Evolutionary conservation across 352 stramenopile genomes (phyloP).

Genomic region (Phytopythium mirpurense): DNA sequence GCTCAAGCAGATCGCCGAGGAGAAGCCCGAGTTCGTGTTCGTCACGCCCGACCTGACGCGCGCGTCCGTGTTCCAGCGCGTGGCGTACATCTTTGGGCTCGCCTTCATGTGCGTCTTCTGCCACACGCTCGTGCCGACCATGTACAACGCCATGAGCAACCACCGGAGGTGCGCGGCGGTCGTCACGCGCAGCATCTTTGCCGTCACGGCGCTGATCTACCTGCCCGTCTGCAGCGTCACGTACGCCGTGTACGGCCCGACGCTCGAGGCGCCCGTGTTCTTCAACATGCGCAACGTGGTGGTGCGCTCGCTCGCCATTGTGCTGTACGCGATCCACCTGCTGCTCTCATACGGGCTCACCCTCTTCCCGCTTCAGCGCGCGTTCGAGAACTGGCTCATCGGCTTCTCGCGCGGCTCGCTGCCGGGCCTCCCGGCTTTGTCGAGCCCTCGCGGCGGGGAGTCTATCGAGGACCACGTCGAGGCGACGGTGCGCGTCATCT

Average conservation of each 20-base stretch:
- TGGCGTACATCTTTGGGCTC: slow-evolving; percentile 72
- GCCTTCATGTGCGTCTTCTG: slow-evolving; percentile 60
- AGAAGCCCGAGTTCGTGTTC: slow-evolving; percentile 59
- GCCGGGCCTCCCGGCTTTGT: slow-evolving; percentile 4
- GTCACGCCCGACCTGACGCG: slow-evolving; percentile 54
- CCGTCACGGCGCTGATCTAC: slow-evolving; percentile 49
- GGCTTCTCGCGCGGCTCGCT: slow-evolving; percentile 15
- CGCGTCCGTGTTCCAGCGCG: slow-evolving; percentile 44
- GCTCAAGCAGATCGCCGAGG: slow-evolving; percentile 65
- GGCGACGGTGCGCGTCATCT: slow-evolving; percentile 36
- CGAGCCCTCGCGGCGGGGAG: slow-evolving; percentile 8
- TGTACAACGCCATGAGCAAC: slow-evolving; percentile 72
- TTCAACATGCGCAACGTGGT: slow-evolving; percentile 81
- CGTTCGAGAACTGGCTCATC: slow-evolving; percentile 53
- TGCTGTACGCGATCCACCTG: slow-evolving; percentile 73
- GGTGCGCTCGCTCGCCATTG: slow-evolving; percentile 65
- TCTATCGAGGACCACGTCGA: slow-evolving; percentile 15
- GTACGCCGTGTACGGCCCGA: slow-evolving; percentile 73
- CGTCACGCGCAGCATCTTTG: slow-evolving; percentile 44
- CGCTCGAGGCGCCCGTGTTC: slow-evolving; percentile 68
- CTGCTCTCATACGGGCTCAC: slow-evolving; percentile 68
- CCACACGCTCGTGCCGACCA: slow-evolving; percentile 67
- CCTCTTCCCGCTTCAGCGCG: slow-evolving; percentile 60
- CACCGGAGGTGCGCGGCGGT: slow-evolving; percentile 45
- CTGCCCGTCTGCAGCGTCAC: slow-evolving; percentile 72